These are phyloP conservation scores for Backusella circina DNA, from an alignment of 192 early-diverging fungal genomes.

Conservation along the genomic window DNA sequence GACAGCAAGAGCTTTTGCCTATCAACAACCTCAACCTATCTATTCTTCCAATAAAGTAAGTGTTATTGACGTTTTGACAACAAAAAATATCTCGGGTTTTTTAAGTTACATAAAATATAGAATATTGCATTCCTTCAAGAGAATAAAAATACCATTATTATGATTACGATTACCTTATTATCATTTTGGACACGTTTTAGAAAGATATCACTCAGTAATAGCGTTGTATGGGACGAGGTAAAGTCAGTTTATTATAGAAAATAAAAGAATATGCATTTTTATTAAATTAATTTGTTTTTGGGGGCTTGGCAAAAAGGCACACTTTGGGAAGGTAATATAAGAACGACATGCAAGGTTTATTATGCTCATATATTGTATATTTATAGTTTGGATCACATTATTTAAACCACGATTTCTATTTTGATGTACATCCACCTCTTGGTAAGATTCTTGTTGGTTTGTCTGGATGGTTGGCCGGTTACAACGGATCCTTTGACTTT, in stretches of 20 bases:
- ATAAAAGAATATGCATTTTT: neutral
- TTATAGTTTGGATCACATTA: conserved; percentile 91
- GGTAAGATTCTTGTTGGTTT: conserved; percentile 95
- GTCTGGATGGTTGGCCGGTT: conserved; percentile 80
- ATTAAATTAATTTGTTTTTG: neutral
- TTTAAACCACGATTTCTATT: conserved; percentile 91
- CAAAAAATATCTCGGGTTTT: neutral
- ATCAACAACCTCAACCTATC: conserved; percentile 16
- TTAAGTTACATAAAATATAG: conserved; percentile 3
- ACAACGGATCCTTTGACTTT: conserved; percentile 85
- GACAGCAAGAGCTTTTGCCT: conserved; percentile 11
- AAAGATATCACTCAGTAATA: conserved; percentile 52
- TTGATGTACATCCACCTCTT: conserved; percentile 96
- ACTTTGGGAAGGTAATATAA: conserved; percentile 51
- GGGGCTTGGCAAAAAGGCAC: conserved; percentile 34
- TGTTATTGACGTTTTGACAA: conserved; percentile 13
- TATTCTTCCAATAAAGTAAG: conserved; percentile 48
- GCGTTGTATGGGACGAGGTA: conserved; percentile 68
- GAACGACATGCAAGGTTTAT: neutral
- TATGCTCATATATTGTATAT: neutral
- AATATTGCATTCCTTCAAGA: conserved; percentile 39
- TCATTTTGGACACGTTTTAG: conserved; percentile 66
- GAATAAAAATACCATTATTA: conserved; percentile 47
- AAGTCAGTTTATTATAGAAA: neutral
- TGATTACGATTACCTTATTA: conserved; percentile 51